Evolutionary conservation across 345 rosid species (phyloP).

Genomic region (Salix caprea): DNA sequence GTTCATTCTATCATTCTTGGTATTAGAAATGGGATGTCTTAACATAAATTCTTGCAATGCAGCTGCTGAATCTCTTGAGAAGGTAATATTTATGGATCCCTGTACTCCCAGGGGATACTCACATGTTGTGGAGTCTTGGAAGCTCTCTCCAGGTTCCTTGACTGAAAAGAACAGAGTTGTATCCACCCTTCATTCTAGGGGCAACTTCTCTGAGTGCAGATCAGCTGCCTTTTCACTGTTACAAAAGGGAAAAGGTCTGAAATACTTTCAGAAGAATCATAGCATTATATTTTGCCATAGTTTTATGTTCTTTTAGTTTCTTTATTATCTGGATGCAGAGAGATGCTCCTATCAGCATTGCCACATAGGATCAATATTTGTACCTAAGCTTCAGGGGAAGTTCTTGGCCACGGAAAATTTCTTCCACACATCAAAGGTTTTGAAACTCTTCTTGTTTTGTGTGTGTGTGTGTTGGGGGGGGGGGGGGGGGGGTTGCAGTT

Average conservation of each 20-base stretch:
- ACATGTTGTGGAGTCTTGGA: conserved; percentile 21
- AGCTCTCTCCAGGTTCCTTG: conserved; percentile 37
- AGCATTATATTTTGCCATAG: not conserved
- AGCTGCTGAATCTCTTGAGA: conserved; percentile 40
- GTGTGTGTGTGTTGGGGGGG: fast-evolving
- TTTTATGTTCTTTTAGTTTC: conserved; percentile 5
- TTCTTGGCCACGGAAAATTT: conserved; percentile 86
- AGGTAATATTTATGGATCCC: conserved; percentile 52
- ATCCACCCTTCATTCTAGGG: conserved; percentile 48
- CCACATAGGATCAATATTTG: conserved; percentile 69
- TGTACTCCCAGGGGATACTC: conserved; percentile 82
- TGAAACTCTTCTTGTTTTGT: not conserved
- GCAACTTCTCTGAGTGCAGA: conserved; percentile 90
- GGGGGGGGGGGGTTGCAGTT: not conserved
- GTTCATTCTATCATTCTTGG: not conserved
- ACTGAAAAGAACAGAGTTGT: conserved; percentile 31
- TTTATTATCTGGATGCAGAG: conserved; percentile 41
- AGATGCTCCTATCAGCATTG: conserved; percentile 59
- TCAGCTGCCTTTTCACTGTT: conserved; percentile 57
- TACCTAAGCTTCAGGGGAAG: conserved; percentile 72
- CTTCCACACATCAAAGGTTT: conserved; percentile 81
- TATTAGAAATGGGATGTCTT: not conserved
- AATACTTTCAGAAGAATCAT: not conserved
- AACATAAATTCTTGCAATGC: conserved; percentile 15
- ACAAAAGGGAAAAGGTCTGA: conserved; percentile 72